Evolutionary conservation across 257 asterid species (phyloP).

Genomic region (Cruciata laevipes): DNA sequence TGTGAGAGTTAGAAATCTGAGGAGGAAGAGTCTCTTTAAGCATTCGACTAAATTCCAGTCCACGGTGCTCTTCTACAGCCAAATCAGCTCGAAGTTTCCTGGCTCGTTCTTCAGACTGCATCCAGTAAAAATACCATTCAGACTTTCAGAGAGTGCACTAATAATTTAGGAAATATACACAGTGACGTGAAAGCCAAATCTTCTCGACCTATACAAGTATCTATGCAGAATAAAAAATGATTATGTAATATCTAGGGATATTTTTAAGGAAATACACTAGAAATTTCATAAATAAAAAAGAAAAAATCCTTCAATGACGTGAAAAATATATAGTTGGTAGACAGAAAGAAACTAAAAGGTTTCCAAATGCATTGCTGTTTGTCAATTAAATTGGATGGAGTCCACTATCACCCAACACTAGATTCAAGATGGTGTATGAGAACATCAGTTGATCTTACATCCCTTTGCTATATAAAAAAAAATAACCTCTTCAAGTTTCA

Average conservation of each 20-base stretch:
- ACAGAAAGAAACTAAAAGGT: not conserved
- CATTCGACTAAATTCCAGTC: slow-evolving; percentile 65
- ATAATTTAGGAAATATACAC: too few species aligned
- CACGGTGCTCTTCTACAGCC: slow-evolving; percentile 73
- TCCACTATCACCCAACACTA: not conserved
- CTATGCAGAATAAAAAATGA: too few species aligned
- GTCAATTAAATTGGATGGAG: not conserved
- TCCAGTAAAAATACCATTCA: slow-evolving; percentile 11
- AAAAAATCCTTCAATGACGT: not conserved
- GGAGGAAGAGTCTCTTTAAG: slow-evolving; percentile 64
- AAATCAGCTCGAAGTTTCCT: slow-evolving; percentile 78
- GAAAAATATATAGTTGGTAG: not conserved
- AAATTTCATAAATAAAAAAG: not conserved
- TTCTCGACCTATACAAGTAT: too few species aligned
- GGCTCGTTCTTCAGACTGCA: slow-evolving; percentile 86
- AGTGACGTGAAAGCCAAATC: not conserved
- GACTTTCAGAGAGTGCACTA: not conserved
- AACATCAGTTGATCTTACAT: not conserved
- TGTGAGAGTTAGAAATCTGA: slow-evolving; percentile 36
- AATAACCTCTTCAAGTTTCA: slow-evolving; percentile 64
- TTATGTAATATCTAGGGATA: too few species aligned
- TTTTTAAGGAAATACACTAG: not conserved
- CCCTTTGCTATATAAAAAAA: not conserved
- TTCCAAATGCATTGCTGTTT: not conserved
- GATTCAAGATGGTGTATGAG: not conserved